Evolutionary conservation across 345 rosid species (phyloP).

Genomic region (Theobroma cacao): DNA sequence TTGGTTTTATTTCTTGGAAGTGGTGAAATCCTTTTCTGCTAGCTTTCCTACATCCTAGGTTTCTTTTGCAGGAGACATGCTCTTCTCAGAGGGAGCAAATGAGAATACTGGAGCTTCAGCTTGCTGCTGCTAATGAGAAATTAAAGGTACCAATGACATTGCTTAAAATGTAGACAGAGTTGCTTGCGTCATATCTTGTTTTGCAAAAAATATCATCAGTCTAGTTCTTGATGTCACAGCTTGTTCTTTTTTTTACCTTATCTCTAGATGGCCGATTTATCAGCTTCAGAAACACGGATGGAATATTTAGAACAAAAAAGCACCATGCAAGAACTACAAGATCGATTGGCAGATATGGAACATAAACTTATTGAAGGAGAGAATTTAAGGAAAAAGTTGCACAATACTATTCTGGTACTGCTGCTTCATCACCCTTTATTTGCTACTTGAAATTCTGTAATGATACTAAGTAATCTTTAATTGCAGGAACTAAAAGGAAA

Average conservation of each 20-base stretch:
- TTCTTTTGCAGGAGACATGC: constrained; percentile 65
- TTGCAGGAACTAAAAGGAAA: constrained; percentile 94
- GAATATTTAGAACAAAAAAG: constrained; percentile 57
- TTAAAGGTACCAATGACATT: constrained; percentile 49
- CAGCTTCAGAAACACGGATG: constrained; percentile 44
- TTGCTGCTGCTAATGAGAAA: constrained; percentile 73
- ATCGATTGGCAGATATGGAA: constrained; percentile 61
- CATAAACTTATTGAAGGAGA: constrained; percentile 72
- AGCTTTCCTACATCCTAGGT: constrained; percentile 1
- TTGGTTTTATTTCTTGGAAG: not conserved
- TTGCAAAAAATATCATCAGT: not conserved
- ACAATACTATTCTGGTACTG: constrained; percentile 81
- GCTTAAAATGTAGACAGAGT: not conserved
- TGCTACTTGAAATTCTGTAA: not conserved
- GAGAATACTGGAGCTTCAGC: constrained; percentile 51
- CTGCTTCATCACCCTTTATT: not conserved
- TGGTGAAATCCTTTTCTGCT: not conserved
- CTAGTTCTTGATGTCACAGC: not conserved
- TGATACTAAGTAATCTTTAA: constrained; percentile 1
- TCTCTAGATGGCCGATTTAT: constrained; percentile 55
- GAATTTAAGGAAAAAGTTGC: constrained; percentile 69
- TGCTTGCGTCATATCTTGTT: not conserved
- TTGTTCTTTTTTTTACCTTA: constrained; percentile 6
- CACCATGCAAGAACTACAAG: constrained; percentile 39
- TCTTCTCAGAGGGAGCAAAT: constrained; percentile 74